Base-by-base conservation (phyloP, 176 grass and related monocot species). In the Saccharum officinarum region DNA sequence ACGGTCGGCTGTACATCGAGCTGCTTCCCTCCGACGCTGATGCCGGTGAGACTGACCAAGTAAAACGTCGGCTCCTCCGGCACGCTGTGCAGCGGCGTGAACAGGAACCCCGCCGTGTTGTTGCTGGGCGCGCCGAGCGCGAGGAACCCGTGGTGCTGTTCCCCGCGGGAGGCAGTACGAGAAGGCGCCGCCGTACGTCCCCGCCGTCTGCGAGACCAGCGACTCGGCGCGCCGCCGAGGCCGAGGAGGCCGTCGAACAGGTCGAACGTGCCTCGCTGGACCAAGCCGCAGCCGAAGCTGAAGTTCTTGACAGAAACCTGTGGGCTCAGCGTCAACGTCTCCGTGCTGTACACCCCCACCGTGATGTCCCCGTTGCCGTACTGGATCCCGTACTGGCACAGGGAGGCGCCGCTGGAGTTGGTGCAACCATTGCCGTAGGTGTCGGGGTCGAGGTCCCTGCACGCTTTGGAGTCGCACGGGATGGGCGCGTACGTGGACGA, bases 131-230 rank as follows among this genome's bases (percentile, higher is more conserved):
- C 44, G 69, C 91, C 91, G 8, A 97, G 89, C 25, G 61, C 59
- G 14, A 97, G 81, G 83, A 89, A 94, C 95, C 95, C 0, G 76
- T 36, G 2, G 55, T 61, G 64, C 72, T 70, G 18, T 60, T 50
- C 0, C 47, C 38, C 36, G 88, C 10, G 94, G 94, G 41, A 94
- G 86, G 86, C 95, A 94, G 77, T 94, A 94, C 2, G 90, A 77
- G 83, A 97, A 97, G 50, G 91, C 78, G 14, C 90, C 80, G 2
- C 90, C 90, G 28, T 91, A 94, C 5, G 44, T 26, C 3, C 4
- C 14, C 0, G 79, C 28, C 16, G 89, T 82, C 86, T 94, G 90
- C 2, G 83, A 87, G 37, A 92, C 88, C 8, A 97, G 75, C 25
- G 90, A 97, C 46, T 77, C 82, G n/a, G 57, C 16, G 73, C 76